Conservation (phyloP, 495 filamentous ascomycete species). For the Tetracladium setigerum region DNA sequence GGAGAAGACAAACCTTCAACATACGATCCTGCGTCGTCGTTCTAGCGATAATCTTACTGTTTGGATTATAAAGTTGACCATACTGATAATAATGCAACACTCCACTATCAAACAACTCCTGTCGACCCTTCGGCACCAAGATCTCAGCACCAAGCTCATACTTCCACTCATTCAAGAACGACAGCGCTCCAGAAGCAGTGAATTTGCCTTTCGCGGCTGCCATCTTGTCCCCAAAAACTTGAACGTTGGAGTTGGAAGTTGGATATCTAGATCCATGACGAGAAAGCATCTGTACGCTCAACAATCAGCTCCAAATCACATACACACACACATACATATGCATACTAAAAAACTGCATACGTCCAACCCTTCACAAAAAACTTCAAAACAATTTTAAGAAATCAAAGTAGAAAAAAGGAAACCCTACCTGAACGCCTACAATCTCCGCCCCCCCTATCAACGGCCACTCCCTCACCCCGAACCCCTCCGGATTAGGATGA, state of each 20-base stretch:
- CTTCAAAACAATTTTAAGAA: too few relatives aligned
- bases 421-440: constrained; percentile 38
- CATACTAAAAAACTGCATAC: too few relatives aligned
- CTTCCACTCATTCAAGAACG: constrained; percentile 59
- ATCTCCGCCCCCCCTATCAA: constrained; percentile 47
- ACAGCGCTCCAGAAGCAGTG: constrained; percentile 44
- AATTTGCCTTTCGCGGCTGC: constrained; percentile 50
- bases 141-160: constrained; percentile 70
- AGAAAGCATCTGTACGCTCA: constrained; percentile 57
- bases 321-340: too few relatives aligned
- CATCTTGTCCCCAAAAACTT: constrained; percentile 51
- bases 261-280: constrained; percentile 79
- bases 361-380: too few relatives aligned
- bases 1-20: constrained; percentile 61
- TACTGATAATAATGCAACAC: constrained; percentile 55
- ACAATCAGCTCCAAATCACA: constrained; percentile 23
- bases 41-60: constrained; percentile 53
- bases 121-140: constrained; percentile 61
- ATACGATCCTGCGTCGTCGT: constrained; percentile 51
- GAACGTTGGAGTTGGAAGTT: constrained; percentile 47
- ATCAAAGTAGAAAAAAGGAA: background rate
- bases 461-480: constrained; percentile 49
- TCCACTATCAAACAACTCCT: constrained; percentile 67
- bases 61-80: constrained; percentile 48
- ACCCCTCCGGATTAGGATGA: constrained; percentile 32